Evolutionary conservation across 108 stramenopile species (phyloP).

Genomic region (Bacterosira constricta): DNA sequence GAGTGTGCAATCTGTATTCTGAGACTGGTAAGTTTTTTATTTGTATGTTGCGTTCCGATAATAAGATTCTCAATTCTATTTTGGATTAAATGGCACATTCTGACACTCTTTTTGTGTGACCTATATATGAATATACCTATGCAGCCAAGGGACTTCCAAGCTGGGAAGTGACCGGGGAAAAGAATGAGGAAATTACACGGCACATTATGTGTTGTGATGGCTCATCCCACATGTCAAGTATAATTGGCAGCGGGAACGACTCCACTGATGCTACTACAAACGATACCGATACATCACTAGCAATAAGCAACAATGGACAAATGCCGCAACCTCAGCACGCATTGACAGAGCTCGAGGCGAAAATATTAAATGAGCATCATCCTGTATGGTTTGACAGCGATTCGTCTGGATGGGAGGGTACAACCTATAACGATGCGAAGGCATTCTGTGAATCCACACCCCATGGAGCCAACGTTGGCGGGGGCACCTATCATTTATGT

Average conservation of each 20-base stretch:
- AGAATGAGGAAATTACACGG: constrained; percentile 35
- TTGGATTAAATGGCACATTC: background rate
- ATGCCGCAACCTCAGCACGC: no score
- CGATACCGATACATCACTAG: no score
- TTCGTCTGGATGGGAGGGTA: constrained; percentile 38
- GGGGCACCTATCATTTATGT: constrained; percentile 7
- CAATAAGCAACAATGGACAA: no score
- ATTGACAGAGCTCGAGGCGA: constrained; percentile 34
- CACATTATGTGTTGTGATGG: constrained; percentile 17
- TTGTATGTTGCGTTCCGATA: background rate
- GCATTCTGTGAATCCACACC: constrained; percentile 43
- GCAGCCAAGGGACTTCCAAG: constrained; percentile 4
- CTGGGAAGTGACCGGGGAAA: constrained; percentile 32
- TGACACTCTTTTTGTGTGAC: background rate
- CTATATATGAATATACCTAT: background rate
- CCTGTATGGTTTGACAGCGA: constrained; percentile 36
- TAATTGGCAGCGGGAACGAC: background rate
- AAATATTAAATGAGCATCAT: constrained; percentile 21
- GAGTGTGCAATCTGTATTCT: constrained; percentile 26
- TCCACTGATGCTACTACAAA: background rate
- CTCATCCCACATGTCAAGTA: background rate
- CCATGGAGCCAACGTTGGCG: background rate
- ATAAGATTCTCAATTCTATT: background rate
- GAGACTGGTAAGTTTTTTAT: constrained; percentile 15
- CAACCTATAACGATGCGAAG: constrained; percentile 26